A percentile compares a stretch with the other conserved stretches of the same genome.
These are phyloP conservation scores for Cenococcum geophilum DNA, from an alignment of 495 filamentous ascomycete species.

Conservation along the genomic window DNA sequence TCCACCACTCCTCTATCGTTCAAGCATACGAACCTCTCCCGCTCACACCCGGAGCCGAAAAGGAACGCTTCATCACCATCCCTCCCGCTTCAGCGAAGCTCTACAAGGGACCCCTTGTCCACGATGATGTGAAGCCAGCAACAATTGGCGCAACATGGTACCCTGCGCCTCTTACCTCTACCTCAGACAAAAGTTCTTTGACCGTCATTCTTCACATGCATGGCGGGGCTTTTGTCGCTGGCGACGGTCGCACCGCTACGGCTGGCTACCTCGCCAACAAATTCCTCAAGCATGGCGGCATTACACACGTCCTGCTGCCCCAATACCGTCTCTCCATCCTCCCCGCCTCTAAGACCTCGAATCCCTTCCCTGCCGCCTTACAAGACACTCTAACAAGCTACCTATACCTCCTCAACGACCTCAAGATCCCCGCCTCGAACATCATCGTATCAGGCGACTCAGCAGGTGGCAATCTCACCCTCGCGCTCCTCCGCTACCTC, in stretches of 20 bases:
- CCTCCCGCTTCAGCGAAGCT: conserved; percentile 17
- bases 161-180: conserved; percentile 19
- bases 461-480: conserved; percentile 31
- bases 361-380: conserved; percentile 34
- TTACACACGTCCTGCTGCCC: conserved; percentile 28
- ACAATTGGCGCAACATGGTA: conserved; percentile 40
- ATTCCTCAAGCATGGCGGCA: conserved; percentile 21
- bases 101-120: conserved; percentile 33
- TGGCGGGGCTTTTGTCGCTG: conserved; percentile 46
- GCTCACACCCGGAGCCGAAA: conserved; percentile 35
- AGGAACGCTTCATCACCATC: conserved; percentile 34
- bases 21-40: conserved; percentile 27
- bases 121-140: conserved; percentile 33
- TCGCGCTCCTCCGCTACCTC: conserved; percentile 31
- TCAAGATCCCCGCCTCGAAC: conserved; percentile 23
- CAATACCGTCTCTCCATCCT: conserved; percentile 33
- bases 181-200: background rate
- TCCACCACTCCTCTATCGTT: conserved; percentile 27
- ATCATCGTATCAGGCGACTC: conserved; percentile 34
- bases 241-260: conserved; percentile 39
- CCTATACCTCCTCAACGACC: conserved; percentile 26
- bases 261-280: conserved; percentile 36
- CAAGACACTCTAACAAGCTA: conserved; percentile 33
- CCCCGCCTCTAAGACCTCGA: conserved; percentile 19
- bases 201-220: conserved; percentile 48